Evolutionary conservation across 441 rosid genomes (phyloP), one percentile per base, ranked within the genome.

Genomic region (Mallotus japonicus): DNA sequence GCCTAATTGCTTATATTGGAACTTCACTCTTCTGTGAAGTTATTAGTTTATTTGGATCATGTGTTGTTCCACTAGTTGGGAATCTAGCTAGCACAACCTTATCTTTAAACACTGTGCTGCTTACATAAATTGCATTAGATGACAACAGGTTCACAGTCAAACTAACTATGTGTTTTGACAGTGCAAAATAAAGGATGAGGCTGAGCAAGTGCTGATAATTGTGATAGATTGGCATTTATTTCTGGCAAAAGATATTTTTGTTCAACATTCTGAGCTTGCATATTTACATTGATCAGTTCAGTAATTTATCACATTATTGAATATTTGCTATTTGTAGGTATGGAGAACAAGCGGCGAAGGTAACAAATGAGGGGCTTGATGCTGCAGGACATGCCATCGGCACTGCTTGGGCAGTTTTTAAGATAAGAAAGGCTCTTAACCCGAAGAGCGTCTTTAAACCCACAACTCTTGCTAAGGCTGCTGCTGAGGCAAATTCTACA

Each of bases 321-420:
- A 61, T 57, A 12, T 64, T 40, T 69, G 54, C 0, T 32, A 58
- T 71, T 65, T 78, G 73, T 82, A 92, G 97, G 85, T 95, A 91
- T n/a, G 99, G 99, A 44, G 87, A 92, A 73, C 75, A 86, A 80
- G 98, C 97, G 10, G 97, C 82, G 12, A 65, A 86, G 74, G 96
- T 72, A 0, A 92, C 98, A 22, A 84, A 85, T 24, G 92, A 86
- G 77, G 96, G 98, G 37, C 86, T 95, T 16, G 90, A 78, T 69
- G 97, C 99, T 24, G 97, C 98, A 22, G 99, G 99, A 51, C 96
- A 90, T 69, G 98, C 91, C 6, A 60, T 95, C 34, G 98, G 98
- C 74, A 87, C 92, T 24, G 99, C 98, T 24, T 91, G 97, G 97
- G 92, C 90, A 34, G 96, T 90, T 71, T 91, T 95, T 78, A 95